Evolutionary conservation across 768 basidiomycete species (phyloP), one percentile per base, ranked within the genome.

Genomic region (Xerocomus spinulosus): DNA sequence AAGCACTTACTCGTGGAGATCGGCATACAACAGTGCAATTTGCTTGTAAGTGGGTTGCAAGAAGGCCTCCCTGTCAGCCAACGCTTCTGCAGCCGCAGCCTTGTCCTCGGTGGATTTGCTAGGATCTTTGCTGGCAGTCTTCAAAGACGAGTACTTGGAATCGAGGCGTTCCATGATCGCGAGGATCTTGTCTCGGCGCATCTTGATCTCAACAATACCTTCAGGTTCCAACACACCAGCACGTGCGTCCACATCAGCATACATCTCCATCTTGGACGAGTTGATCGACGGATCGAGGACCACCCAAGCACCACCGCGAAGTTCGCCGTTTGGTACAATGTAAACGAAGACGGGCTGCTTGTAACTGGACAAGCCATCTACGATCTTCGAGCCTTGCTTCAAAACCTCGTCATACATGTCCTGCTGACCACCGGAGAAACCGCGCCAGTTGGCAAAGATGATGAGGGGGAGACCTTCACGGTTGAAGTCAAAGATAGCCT

Each of bases 361-460:
- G 78, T 96, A 99, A 64, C 81, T 85, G 44, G 92, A 94, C 33
- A 99, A 79, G 38, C 96, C 96, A 65, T 99, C 96, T 67, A 99
- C 96, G 55, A 99, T 99, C 73, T 95, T 97, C 15, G 94, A 88
- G 34, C 94, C 94, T 67, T 97, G 92, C 71, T 97, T 97, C 61
- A 97, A 75, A 48, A 97, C 81, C 66, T 95, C 94, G 69, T 97
- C 93, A 61, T 92, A 95, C 93, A 97, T 97, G 68, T 97, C 94
- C 69, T 96, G 94, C 69, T 97, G 94, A 54, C 96, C 96, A 53
- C 96, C 96, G 18, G 96, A 99, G 83, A 99, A 99, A 21, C 96
- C 96, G 74, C 96, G 89, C 93, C 96, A 98, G 75, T 99, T 99
- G 46, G 96, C 96, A 62, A 99, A 97, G 68, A 99, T 94, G 68